phyloP scores from a whole-genome alignment of 163 green algal genomes.

The Scenedesmus sp. region DNA sequence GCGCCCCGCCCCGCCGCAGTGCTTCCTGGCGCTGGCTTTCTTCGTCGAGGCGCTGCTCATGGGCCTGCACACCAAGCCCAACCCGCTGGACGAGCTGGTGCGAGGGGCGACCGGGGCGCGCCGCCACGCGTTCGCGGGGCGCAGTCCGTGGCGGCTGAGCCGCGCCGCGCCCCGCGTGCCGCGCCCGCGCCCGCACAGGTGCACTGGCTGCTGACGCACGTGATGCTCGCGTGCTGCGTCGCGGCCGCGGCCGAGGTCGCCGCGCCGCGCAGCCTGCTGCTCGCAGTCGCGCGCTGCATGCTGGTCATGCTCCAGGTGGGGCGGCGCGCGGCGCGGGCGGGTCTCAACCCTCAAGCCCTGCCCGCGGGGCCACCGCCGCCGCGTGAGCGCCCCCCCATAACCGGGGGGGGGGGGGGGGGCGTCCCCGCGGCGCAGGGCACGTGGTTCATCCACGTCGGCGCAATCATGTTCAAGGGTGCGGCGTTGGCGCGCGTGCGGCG shows the following conservation, averaged over 20 bases:
- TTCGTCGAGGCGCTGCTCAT: conserved; percentile 56
- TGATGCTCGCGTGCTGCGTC: conserved; percentile 42
- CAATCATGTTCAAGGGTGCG: conserved; percentile 41
- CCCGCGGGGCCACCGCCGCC: too few species aligned
- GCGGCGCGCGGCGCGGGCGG: too few species aligned
- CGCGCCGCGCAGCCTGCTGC: conserved; percentile 36
- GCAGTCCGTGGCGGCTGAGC: too few species aligned
- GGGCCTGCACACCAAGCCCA: conserved; percentile 62
- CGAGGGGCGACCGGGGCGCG: too few species aligned
- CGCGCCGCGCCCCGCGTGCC: too few species aligned
- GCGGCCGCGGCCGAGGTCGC: conserved; percentile 42
- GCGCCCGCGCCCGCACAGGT: too few species aligned
- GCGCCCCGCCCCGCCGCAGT: too few species aligned
- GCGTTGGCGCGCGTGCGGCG: too few species aligned
- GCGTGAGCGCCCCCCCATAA: too few species aligned
- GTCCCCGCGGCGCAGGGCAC: conserved; percentile 19
- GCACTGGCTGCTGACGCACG: conserved; percentile 50
- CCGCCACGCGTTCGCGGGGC: too few species aligned
- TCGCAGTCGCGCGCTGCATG: conserved; percentile 34
- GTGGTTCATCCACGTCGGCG: conserved; percentile 40
- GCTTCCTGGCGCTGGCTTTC: conserved; percentile 53
- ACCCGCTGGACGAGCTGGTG: conserved; percentile 53
- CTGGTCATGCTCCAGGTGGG: conserved; percentile 43
- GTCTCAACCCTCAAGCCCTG: too few species aligned
- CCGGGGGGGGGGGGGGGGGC: too few species aligned